A percentile compares a stretch with the other conserved stretches of the same genome.
These are phyloP conservation scores for Isatis tinctoria DNA, from an alignment of 345 rosid genomes.

Conservation along the genomic window DNA sequence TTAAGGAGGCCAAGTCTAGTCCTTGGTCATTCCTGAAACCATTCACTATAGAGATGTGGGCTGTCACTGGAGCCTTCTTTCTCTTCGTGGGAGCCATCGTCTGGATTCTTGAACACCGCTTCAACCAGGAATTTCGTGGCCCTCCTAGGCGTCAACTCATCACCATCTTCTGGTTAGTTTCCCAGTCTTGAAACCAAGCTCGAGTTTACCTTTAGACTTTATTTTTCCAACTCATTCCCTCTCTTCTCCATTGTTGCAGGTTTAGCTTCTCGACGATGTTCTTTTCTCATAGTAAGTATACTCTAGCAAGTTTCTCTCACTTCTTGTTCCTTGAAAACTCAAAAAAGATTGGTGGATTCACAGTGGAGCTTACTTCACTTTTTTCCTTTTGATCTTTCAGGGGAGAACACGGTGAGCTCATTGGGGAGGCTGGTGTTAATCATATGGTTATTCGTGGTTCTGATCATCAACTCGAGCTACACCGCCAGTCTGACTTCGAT, in stretches of 20 bases:
- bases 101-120: slow-evolving; percentile 96
- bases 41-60: slow-evolving; percentile 86
- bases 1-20: slow-evolving; percentile 62
- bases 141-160: slow-evolving; percentile 81
- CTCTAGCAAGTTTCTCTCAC: not conserved
- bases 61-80: slow-evolving; percentile 81
- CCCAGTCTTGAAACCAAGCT: slow-evolving; percentile 6
- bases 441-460: slow-evolving; percentile 90
- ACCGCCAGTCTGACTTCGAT: slow-evolving; percentile 97
- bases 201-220: not conserved
- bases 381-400: slow-evolving; percentile 35
- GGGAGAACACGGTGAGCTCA: slow-evolving; percentile 88
- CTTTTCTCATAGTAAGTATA: slow-evolving; percentile 81
- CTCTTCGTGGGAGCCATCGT: slow-evolving; percentile 86
- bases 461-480: slow-evolving; percentile 97
- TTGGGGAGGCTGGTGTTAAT: slow-evolving; percentile 79
- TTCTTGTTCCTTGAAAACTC: not conserved
- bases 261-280: slow-evolving; percentile 99
- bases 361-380: not conserved
- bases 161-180: slow-evolving; percentile 80
- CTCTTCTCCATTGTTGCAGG: slow-evolving; percentile 47
- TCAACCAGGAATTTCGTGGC: slow-evolving; percentile 83
- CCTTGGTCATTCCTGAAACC: slow-evolving; percentile 99
- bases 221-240: not conserved
- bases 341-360: not conserved